Evolutionary conservation across 1,139 yeast genomes (phyloP).

Genomic region (Nakaseomyces glabratus): DNA sequence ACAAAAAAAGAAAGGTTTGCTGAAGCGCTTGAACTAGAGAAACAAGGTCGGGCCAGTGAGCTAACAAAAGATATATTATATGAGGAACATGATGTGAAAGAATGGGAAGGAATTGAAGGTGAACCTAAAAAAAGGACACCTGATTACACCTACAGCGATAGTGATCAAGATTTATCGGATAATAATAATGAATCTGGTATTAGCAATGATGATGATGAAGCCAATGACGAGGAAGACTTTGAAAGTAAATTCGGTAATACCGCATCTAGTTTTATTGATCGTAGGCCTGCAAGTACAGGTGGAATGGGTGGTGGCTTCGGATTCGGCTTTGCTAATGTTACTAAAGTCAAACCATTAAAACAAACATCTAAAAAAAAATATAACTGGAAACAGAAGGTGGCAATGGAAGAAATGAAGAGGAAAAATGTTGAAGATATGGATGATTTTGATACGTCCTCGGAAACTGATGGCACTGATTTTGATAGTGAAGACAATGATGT

Average conservation of each 20-base stretch:
- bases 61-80: conserved; percentile 51
- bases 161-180: conserved; percentile 15
- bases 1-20: conserved; percentile 62
- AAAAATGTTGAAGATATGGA: conserved; percentile 36
- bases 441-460: conserved; percentile 36
- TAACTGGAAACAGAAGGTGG: conserved; percentile 51
- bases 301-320: conserved; percentile 48
- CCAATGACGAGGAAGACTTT: conserved; percentile 28
- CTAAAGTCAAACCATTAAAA: conserved; percentile 39
- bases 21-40: conserved; percentile 69
- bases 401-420: conserved; percentile 37
- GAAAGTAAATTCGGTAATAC: conserved; percentile 26
- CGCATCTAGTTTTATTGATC: conserved; percentile 46
- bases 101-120: conserved; percentile 44
- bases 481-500: conserved; percentile 13
- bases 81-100: conserved; percentile 57
- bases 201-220: conserved; percentile 19
- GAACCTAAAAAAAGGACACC: too few species aligned
- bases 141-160: too few species aligned
- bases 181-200: conserved; percentile 10
- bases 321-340: conserved; percentile 52
- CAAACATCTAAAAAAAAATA: conserved; percentile 41
- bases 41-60: conserved; percentile 66
- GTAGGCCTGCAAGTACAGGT: conserved; percentile 56
- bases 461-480: conserved; percentile 21